Percentiles rank a stretch among this genome's conserved stretches.
Evolutionary conservation across 2,329 filamentous ascomycete genomes (phyloP).

Genomic region (Colletotrichum sublineola): DNA sequence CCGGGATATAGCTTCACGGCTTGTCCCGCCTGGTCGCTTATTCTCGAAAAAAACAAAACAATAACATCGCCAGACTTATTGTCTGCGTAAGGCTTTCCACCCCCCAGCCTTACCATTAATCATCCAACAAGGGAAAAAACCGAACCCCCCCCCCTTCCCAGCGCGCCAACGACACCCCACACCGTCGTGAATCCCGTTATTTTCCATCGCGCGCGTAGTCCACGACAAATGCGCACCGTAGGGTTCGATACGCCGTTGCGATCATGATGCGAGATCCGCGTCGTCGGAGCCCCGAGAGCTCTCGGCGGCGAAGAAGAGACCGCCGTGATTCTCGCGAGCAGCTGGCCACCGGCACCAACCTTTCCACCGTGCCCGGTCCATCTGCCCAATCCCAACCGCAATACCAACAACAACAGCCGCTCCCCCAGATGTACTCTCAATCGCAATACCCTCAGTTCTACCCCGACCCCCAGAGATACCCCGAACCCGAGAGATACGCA

Average conservation of each 20-base stretch:
- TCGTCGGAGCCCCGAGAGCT: conserved; percentile 69
- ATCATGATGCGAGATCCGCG: conserved; percentile 69
- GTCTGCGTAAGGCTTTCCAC: conserved; percentile 8
- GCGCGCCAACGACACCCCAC: conserved; percentile 10
- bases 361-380: conserved; percentile 31
- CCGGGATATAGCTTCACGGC: conserved; percentile 42
- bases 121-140: neutral
- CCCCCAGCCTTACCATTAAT: conserved; percentile 27
- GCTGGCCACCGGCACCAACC: conserved; percentile 24
- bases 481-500: conserved; percentile 25
- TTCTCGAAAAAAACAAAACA: conserved; percentile 43
- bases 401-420: conserved; percentile 18
- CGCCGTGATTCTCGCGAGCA: conserved; percentile 41
- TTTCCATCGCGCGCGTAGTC: conserved; percentile 9
- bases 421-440: conserved; percentile 36
- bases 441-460: conserved; percentile 46
- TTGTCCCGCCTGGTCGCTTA: conserved; percentile 38
- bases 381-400: conserved; percentile 26
- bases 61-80: conserved; percentile 38
- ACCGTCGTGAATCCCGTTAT: conserved; percentile 3
- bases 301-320: conserved; percentile 60
- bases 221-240: conserved; percentile 39
- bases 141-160: neutral
- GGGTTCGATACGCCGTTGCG: conserved; percentile 43
- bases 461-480: conserved; percentile 42